Base-by-base conservation (phyloP, 2,329 filamentous ascomycete genomes). In the Phaeosphaeriaceae sp. region DNA sequence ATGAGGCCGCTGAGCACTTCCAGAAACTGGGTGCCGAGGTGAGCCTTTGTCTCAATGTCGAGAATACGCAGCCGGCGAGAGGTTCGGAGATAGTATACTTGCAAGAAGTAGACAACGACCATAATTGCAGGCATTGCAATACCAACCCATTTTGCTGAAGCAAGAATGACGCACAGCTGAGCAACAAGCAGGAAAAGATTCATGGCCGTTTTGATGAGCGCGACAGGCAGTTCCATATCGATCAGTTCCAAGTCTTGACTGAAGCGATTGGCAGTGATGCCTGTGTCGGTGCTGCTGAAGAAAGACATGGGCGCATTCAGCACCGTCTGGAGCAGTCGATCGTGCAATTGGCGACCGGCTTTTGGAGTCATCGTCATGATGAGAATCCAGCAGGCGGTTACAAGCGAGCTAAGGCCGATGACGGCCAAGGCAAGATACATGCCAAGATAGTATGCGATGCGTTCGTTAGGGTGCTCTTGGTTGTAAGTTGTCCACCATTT, bases 291-390 rank as follows among this genome's bases (percentile, higher is more conserved):
- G 1, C 65, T 67, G 1, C 73, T 62, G 54, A 81, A 79, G 61
- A 80, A 80, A 2, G 67, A 70, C 51, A 66, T 54, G 5, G 66
- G 66, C 4, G 67, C 65, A 20, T 59, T 58, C 3, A 83, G 68
- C 15, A 84, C 80, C 3, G 81, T 81, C 3, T 72, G 69, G 11
- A 85, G 72, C 1, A 85, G 67, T 21, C 69, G 75, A 47, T 71
- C 68, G 56, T 85, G 83, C 53, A 85, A 79, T 45, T 21, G 21
- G 15, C 78, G 76, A 7, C 81, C 82, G 20, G 82, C 83, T 44
- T 77, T 78, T 1, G 83, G 82, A 4, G 85, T 80, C 80, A 85
- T 84, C 6, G 72, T 79, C 31, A 85, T 79, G 51, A 85, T 80
- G 62, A 84, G 75, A 66, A 83, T 78, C 73, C 51, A 45, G 54